phyloP scores from a whole-genome alignment of 2,329 filamentous ascomycete species.

The Eurotiales sp. region DNA sequence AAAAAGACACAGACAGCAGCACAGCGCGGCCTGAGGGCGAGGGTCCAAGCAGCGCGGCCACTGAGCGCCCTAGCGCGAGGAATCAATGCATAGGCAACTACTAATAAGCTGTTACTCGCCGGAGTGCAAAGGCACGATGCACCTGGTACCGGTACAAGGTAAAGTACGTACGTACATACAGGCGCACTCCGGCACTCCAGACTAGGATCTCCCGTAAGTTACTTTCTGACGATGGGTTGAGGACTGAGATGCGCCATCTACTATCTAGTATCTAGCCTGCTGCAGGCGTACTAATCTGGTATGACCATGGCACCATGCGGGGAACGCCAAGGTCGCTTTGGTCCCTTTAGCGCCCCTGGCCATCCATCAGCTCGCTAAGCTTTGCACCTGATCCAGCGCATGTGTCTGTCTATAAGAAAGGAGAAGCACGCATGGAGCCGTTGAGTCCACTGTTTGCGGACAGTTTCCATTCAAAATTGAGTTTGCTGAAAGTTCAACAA shows the following conservation, averaged over 20 bases:
- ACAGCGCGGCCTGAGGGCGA: too few relatives aligned
- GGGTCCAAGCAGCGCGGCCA: constrained; percentile 9
- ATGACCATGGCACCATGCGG: too few relatives aligned
- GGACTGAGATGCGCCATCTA: neutral
- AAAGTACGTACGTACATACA: neutral
- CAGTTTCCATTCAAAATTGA: too few relatives aligned
- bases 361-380: neutral
- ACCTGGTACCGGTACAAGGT: neutral
- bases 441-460: too few relatives aligned
- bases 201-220: neutral
- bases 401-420: too few relatives aligned
- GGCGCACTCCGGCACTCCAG: neutral
- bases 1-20: neutral
- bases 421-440: too few relatives aligned
- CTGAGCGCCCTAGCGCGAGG: neutral
- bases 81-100: too few relatives aligned
- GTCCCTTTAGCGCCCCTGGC: neutral
- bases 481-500: neutral
- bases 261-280: too few relatives aligned
- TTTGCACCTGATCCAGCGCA: neutral
- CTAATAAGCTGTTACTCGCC: too few relatives aligned
- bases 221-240: neutral
- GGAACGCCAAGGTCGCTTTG: neutral
- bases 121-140: too few relatives aligned
- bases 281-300: constrained; percentile 11